phyloP scores from a whole-genome alignment of 495 filamentous ascomycete species.

The Chaetomidium leptoderma region DNA sequence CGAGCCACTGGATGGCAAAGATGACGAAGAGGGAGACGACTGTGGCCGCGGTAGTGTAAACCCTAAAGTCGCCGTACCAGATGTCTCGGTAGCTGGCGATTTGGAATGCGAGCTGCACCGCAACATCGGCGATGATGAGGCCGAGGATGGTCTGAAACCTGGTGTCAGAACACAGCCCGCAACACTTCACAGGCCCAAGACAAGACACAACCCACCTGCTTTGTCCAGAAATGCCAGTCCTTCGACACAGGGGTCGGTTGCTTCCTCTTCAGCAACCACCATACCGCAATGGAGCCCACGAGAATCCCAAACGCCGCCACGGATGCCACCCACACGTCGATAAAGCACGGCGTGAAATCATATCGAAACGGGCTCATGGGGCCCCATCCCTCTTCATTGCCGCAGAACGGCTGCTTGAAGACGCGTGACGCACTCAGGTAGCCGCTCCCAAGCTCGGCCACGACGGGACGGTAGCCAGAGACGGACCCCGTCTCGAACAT shows the following conservation, averaged over 20 bases:
- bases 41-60: conserved; percentile 79
- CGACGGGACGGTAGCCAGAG: conserved; percentile 43
- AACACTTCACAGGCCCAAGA: conserved; percentile 9
- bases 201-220: conserved; percentile 59
- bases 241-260: conserved; percentile 64
- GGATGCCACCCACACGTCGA: conserved; percentile 74
- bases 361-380: conserved; percentile 77
- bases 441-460: conserved; percentile 36
- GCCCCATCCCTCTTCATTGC: conserved; percentile 90
- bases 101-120: conserved; percentile 72
- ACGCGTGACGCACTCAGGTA: conserved; percentile 44
- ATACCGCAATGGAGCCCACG: conserved; percentile 68
- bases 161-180: conserved; percentile 17
- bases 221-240: conserved; percentile 94
- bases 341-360: conserved; percentile 95
- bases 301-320: conserved; percentile 76
- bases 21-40: conserved; percentile 76
- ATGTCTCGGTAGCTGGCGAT: conserved; percentile 62
- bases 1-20: conserved; percentile 83
- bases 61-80: conserved; percentile 80
- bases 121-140: conserved; percentile 61
- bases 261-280: conserved; percentile 57
- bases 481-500: conserved; percentile 51
- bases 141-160: conserved; percentile 60
- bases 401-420: conserved; percentile 67